Evolutionary conservation across 208 protist genomes (phyloP), one percentile per base, ranked within the genome.

Genomic region (Histomonas meleagridis): DNA sequence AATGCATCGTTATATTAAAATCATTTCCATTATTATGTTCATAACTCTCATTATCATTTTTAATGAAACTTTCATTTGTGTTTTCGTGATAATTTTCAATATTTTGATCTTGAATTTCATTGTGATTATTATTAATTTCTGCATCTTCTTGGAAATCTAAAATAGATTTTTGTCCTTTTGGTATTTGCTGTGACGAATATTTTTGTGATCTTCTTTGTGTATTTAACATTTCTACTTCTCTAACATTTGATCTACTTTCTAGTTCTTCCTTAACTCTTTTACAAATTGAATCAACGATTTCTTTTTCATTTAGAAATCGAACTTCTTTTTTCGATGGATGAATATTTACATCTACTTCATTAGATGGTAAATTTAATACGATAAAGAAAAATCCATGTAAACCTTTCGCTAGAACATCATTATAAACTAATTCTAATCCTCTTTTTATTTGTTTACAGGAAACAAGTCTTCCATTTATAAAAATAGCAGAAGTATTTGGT

Each of bases 251-350:
- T 65, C 23, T 65, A 40, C 16, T 26, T 72, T 72, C 65, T 28
- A 86, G 26, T 1, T 40, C 43, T 55, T 86, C n/a, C 38, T 86
- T 86, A 26, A 86, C 46, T 26, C 55, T 51, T 28, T 46, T 38
- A 49, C 26, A 26, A 3, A 86, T 86, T 55, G 51, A 16, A 55
- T 55, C 40, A 5, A 43, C 35, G 2, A 86, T 55, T 55, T 86
- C 35, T 51, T 26, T 12, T 55, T 86, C 76, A 35, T n/a, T 46
- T 21, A 70, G 12, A 26, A 91, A 70, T 9, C 48, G 40, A 32
- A 91, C 86, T 65, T 60, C 35, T 69, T 91, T 91, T 38, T 91
- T 91, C 16, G 86, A 51, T 65, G 86, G 86, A 49, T 91, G 86
- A 69, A 91, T 23, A 53, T 91, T 91, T 7, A 91, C 86, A n/a